Conservation (phyloP, 306 rosid genomes). For the Myrica gale region DNA sequence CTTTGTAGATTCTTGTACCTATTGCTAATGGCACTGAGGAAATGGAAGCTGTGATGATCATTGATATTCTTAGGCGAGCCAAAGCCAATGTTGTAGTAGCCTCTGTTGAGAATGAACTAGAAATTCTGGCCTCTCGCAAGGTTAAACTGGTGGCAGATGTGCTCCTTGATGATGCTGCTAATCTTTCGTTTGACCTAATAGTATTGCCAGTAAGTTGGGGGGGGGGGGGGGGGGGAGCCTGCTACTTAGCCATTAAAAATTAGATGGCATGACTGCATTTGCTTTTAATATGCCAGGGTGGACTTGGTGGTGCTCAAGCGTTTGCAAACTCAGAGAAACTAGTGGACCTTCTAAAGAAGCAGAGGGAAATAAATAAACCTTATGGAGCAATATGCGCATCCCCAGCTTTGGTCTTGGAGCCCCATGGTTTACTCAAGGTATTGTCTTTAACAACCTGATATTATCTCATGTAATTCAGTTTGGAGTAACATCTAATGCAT, state of each 20-base stretch:
- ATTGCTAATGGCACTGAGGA: conserved; percentile 87
- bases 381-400: conserved; percentile 98
- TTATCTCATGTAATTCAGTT: background rate
- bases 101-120: conserved; percentile 68
- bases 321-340: conserved; percentile 77
- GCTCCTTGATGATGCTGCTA: conserved; percentile 72
- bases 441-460: conserved; percentile 9
- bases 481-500: background rate
- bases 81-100: conserved; percentile 88
- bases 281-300: conserved; percentile 59
- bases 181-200: conserved; percentile 68
- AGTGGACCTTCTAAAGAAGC: conserved; percentile 65
- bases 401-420: conserved; percentile 87
- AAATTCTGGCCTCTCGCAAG: conserved; percentile 66
- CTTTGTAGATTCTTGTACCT: conserved; percentile 81
- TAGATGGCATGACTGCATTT: conserved; percentile 23
- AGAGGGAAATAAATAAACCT: conserved; percentile 65
- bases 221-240: too few species aligned
- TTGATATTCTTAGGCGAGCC: conserved; percentile 76
- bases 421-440: conserved; percentile 90
- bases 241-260: background rate
- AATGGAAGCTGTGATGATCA: conserved; percentile 85
- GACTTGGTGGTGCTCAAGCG: conserved; percentile 91
- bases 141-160: conserved; percentile 85
- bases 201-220: conserved; percentile 71